Conservation (phyloP, 805 yeast genomes). For the Nakazawaea wickerhamii region DNA sequence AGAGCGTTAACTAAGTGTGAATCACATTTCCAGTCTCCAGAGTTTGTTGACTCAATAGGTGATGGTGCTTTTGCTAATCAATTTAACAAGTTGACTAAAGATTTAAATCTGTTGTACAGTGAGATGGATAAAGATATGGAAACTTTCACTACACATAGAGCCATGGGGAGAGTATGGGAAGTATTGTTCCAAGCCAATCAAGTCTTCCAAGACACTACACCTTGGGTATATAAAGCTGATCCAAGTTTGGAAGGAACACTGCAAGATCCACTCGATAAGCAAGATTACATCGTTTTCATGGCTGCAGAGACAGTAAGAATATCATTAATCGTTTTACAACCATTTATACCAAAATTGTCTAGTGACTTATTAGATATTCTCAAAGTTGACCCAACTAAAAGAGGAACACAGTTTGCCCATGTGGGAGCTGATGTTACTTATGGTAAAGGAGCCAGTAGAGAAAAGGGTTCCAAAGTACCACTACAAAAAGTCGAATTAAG, state of each 20-base stretch:
- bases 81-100: conserved; percentile 23
- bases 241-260: conserved; percentile 16
- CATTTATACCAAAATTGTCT: conserved; percentile 69
- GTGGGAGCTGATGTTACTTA: conserved; percentile 58
- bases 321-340: conserved; percentile 57
- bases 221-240: conserved; percentile 55
- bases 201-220: conserved; percentile 63
- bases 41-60: conserved; percentile 7
- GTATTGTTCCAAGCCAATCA: conserved; percentile 55
- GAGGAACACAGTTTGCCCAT: conserved; percentile 39
- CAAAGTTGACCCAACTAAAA: conserved; percentile 38
- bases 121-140: conserved; percentile 39
- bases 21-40: neutral
- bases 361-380: conserved; percentile 54
- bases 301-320: conserved; percentile 72
- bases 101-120: conserved; percentile 30
- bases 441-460: conserved; percentile 41
- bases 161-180: conserved; percentile 55
- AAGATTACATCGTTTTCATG: conserved; percentile 52
- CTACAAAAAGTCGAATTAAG: conserved; percentile 20
- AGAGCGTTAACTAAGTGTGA: conserved; percentile 33
- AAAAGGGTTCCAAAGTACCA: conserved; percentile 29
- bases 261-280: conserved; percentile 23
- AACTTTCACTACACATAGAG: conserved; percentile 48
- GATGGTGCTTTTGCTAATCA: conserved; percentile 15